phyloP scores from a whole-genome alignment of 331 rosid genomes.

The Cydonia oblonga region DNA sequence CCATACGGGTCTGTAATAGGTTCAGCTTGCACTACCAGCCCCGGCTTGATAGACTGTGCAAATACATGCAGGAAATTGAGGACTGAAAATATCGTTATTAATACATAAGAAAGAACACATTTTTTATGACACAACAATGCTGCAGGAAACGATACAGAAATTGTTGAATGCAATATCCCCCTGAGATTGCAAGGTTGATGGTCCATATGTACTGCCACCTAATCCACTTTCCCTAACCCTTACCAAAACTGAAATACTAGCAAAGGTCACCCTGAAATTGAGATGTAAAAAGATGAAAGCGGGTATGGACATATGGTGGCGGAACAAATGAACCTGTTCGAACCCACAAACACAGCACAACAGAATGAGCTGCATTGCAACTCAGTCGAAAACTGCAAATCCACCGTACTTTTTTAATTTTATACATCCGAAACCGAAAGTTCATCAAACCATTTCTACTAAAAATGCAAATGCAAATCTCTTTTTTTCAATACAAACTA shows the following conservation, averaged over 20 bases:
- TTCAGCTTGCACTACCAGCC: slow-evolving; percentile 55
- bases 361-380: neutral
- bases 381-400: too few species aligned
- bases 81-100: neutral
- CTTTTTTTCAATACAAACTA: neutral
- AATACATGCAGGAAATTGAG: slow-evolving; percentile 1
- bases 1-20: slow-evolving; percentile 88
- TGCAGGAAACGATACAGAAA: neutral
- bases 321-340: neutral
- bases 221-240: neutral
- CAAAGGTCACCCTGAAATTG: neutral
- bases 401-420: neutral
- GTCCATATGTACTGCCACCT: neutral
- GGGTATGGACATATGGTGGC: neutral
- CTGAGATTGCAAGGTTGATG: neutral
- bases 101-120: neutral
- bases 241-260: neutral
- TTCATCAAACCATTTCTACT: neutral
- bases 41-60: slow-evolving; percentile 71
- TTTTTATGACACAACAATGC: neutral
- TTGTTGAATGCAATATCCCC: neutral
- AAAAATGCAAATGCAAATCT: too few species aligned
- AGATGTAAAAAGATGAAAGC: neutral
- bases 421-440: neutral
- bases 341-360: neutral